Percentiles rank a stretch among this genome's conserved stretches.
Evolutionary conservation across 2,329 filamentous ascomycete genomes (phyloP).

Genomic region (Aspergillus vadensis): DNA sequence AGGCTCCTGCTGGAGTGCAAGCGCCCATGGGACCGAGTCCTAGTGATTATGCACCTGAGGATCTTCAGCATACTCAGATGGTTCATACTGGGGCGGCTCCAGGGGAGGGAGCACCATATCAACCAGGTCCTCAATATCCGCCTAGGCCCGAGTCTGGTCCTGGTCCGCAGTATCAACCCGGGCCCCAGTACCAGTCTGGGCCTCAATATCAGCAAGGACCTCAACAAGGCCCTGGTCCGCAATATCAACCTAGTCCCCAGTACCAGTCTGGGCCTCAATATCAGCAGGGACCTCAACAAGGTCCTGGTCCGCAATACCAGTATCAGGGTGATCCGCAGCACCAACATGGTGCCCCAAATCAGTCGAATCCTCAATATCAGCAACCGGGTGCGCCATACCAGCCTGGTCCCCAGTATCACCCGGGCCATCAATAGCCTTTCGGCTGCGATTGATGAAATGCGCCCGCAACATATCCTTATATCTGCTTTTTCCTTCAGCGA

Average conservation of each 20-base stretch:
- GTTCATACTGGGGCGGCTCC: not conserved
- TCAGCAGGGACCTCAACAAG: not conserved
- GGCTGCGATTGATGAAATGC: too few relatives aligned
- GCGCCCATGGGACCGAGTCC: constrained; percentile 12
- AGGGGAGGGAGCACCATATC: not conserved
- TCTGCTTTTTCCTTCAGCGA: too few relatives aligned
- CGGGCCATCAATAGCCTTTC: not conserved
- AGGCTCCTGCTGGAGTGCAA: constrained; percentile 3
- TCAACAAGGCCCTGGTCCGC: not conserved
- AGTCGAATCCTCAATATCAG: not conserved
- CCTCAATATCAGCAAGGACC: not conserved
- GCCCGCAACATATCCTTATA: too few relatives aligned
- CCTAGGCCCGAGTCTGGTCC: not conserved
- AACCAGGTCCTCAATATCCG: not conserved
- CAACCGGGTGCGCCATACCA: not conserved
- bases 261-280: not conserved
- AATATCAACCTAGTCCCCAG: not conserved
- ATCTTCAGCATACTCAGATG: not conserved
- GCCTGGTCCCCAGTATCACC: not conserved
- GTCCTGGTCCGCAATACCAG: not conserved
- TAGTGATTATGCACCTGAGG: constrained; percentile 4
- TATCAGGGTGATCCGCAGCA: not conserved
- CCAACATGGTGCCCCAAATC: not conserved
- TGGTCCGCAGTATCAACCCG: not conserved
- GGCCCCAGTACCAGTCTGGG: not conserved